A percentile compares a stretch with the other conserved stretches of the same genome.
phyloP scores from a whole-genome alignment of 441 rosid genomes.

The Erodium chrysanthum region DNA sequence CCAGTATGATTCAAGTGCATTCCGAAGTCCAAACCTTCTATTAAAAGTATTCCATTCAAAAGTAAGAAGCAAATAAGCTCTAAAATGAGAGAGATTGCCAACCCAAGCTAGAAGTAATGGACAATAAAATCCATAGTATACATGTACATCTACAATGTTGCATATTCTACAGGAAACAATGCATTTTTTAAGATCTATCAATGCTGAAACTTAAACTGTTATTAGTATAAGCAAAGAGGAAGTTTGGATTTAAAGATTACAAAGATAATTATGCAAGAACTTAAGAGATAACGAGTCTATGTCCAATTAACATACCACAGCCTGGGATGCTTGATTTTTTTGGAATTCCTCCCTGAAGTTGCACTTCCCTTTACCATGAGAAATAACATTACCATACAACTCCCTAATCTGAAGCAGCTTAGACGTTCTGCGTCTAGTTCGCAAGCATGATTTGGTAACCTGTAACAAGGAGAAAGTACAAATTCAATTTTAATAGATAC shows the following conservation, averaged over 20 bases:
- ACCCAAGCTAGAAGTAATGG: background rate
- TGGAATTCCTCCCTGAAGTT: constrained; percentile 46
- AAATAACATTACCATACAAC: constrained; percentile 38
- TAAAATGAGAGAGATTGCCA: background rate
- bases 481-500: background rate
- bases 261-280: background rate
- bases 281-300: background rate
- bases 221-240: background rate
- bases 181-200: background rate
- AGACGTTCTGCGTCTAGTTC: constrained; percentile 24
- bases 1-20: background rate
- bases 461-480: constrained; percentile 13
- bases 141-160: background rate
- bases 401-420: constrained; percentile 47
- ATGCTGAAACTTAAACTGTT: background rate
- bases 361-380: constrained; percentile 27
- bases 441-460: constrained; percentile 22
- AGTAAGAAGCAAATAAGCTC: background rate
- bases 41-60: background rate
- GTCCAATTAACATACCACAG: constrained; percentile 32
- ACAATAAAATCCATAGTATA: background rate
- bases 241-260: background rate
- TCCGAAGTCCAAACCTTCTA: background rate
- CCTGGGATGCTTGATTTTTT: constrained; percentile 42
- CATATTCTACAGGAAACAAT: background rate